A percentile compares a stretch with the other conserved stretches of the same genome.
Conservation (phyloP, 2,329 filamentous ascomycete genomes). For the Metarhizium sp. region DNA sequence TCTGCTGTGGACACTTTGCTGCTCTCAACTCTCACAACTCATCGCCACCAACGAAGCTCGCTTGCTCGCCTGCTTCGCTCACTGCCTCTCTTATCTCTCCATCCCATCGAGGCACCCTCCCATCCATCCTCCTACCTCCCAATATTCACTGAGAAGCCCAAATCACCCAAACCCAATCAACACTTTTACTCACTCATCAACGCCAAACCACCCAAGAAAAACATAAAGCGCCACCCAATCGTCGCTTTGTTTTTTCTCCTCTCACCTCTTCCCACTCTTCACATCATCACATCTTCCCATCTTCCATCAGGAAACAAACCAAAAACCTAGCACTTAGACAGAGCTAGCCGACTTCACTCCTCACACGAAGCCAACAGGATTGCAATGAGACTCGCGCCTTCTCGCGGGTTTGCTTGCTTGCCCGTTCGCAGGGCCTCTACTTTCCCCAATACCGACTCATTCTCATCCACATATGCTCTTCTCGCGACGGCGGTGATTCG, state of each 20-base stretch:
- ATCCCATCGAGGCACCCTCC: neutral
- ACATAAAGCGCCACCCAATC: neutral
- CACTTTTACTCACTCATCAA: neutral
- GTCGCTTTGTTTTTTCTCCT: neutral
- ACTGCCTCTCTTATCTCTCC: neutral
- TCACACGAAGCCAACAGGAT: neutral
- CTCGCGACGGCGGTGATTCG: conserved; percentile 5
- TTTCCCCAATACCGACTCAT: neutral
- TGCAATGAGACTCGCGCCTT: conserved; percentile 15
- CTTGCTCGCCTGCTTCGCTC: neutral
- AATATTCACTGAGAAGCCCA: neutral
- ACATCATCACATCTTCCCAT: neutral
- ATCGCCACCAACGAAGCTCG: neutral
- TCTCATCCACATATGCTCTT: neutral
- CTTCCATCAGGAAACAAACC: neutral
- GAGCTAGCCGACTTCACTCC: neutral
- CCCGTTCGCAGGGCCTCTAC: conserved; percentile 5
- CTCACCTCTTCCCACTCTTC: conserved; percentile 1
- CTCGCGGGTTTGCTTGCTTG: conserved; percentile 12
- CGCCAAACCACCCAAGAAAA: neutral
- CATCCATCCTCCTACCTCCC: neutral
- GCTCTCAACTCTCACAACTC: neutral
- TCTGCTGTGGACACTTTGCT: conserved; percentile 1
- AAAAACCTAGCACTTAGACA: neutral
- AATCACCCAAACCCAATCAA: neutral